Conservation (phyloP, 2,329 filamentous ascomycete species). For the Albifimbria verrucaria region DNA sequence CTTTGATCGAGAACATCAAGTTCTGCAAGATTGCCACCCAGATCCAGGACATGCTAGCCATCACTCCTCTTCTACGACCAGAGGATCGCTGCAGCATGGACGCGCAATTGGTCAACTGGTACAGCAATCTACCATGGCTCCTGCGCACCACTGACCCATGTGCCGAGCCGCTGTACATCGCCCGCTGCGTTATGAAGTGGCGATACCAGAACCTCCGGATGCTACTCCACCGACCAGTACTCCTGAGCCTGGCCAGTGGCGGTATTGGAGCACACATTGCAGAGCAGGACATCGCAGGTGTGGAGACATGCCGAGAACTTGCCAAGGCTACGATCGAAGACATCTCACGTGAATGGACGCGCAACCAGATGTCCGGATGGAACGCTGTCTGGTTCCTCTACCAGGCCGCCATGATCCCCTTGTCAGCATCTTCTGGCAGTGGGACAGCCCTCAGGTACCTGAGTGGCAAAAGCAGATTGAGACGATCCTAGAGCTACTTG, state of each 20-base stretch:
- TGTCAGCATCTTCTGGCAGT: constrained; percentile 69
- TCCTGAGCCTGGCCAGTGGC: constrained; percentile 59
- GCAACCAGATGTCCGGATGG: constrained; percentile 75
- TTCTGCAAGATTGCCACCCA: constrained; percentile 78
- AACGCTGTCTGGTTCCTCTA: constrained; percentile 80
- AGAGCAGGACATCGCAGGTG: constrained; percentile 63
- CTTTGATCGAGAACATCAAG: constrained; percentile 71
- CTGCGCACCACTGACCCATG: constrained; percentile 63
- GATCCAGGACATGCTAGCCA: constrained; percentile 72
- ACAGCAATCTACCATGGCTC: constrained; percentile 64
- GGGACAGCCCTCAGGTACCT: constrained; percentile 42
- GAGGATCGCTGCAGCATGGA: constrained; percentile 67
- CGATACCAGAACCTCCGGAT: constrained; percentile 75
- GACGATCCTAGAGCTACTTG: constrained; percentile 56
- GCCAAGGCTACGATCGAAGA: constrained; percentile 70
- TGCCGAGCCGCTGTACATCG: constrained; percentile 65
- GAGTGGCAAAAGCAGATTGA: constrained; percentile 57
- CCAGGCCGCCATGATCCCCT: constrained; percentile 74
- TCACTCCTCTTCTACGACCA: constrained; percentile 62
- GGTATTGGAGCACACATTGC: constrained; percentile 44
- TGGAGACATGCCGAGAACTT: constrained; percentile 66
- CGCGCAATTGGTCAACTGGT: constrained; percentile 67
- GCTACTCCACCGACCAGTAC: constrained; percentile 68
- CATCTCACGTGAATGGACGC: constrained; percentile 65
- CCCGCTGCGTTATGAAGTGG: constrained; percentile 76